Evolutionary conservation across 2,329 filamentous ascomycete species (phyloP).

Genomic region (Delphinella strobiligena): DNA sequence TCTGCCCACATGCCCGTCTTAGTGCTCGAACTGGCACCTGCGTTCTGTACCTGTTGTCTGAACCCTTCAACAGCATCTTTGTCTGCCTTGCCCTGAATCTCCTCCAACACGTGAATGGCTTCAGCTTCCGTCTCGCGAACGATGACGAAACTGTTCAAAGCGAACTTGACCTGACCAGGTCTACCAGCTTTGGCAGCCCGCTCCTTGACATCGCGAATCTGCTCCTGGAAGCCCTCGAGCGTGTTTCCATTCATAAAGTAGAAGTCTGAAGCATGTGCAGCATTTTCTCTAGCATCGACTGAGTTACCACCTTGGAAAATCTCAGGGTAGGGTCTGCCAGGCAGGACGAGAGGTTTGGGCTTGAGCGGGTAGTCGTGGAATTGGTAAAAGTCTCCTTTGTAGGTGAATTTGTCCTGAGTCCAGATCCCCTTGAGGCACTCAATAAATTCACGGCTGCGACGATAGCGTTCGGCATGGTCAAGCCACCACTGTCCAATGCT

Average conservation of each 20-base stretch:
- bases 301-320: conserved; percentile 44
- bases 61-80: conserved; percentile 39
- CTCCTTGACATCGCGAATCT: conserved; percentile 38
- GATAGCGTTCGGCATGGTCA: conserved; percentile 41
- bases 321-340: conserved; percentile 36
- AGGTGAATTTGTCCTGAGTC: conserved; percentile 39
- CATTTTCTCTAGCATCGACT: conserved; percentile 39
- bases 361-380: conserved; percentile 39
- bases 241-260: conserved; percentile 49
- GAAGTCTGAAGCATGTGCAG: conserved; percentile 36
- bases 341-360: conserved; percentile 35
- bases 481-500: conserved; percentile 44
- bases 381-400: conserved; percentile 41
- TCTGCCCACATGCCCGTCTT: conserved; percentile 44
- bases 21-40: conserved; percentile 34
- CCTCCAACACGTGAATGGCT: conserved; percentile 35
- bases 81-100: conserved; percentile 43
- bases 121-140: conserved; percentile 39
- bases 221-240: conserved; percentile 38
- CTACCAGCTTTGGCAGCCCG: conserved; percentile 33
- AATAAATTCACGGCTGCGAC: conserved; percentile 40
- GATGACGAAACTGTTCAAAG: conserved; percentile 39
- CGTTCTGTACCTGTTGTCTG: conserved; percentile 37
- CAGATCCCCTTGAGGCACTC: conserved; percentile 39
- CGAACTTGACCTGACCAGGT: conserved; percentile 35